Evolutionary conservation across 768 basidiomycete species (phyloP).

Genomic region (Lactarius sanguifluus): DNA sequence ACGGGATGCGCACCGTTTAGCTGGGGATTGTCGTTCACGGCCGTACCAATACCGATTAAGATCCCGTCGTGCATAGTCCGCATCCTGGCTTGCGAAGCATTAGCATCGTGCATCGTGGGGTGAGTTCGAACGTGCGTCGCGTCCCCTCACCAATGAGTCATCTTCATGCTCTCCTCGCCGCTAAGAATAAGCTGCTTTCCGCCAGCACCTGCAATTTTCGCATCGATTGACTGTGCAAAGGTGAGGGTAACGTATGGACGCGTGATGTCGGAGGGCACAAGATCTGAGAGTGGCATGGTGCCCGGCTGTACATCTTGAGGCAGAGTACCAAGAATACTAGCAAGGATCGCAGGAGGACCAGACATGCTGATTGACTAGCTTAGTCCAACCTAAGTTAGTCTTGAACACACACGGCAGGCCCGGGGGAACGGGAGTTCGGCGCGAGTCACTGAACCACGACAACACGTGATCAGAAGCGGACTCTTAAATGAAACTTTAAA

Average conservation of each 20-base stretch:
- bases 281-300: constrained; percentile 23
- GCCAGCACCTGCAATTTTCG: constrained; percentile 75
- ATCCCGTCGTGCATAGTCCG: constrained; percentile 92
- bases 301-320: constrained; percentile 18
- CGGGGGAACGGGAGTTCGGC: constrained; percentile 13
- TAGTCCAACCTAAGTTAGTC: not conserved
- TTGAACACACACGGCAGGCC: not conserved
- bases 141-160: constrained; percentile 87
- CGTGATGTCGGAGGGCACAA: constrained; percentile 21
- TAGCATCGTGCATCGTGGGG: not conserved
- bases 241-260: constrained; percentile 75
- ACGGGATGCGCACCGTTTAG: constrained; percentile 66
- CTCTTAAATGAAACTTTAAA: constrained; percentile 25
- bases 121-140: not conserved
- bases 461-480: constrained; percentile 25
- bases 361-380: constrained; percentile 1
- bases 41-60: constrained; percentile 86
- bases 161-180: constrained; percentile 81
- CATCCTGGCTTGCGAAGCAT: constrained; percentile 56
- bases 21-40: constrained; percentile 89
- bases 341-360: constrained; percentile 21
- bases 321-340: constrained; percentile 21
- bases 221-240: constrained; percentile 86
- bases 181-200: constrained; percentile 80
- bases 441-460: constrained; percentile 6